Evolutionary conservation across 1,284 basidiomycete genomes (phyloP).

Genomic region (Cryptococcus sp.): DNA sequence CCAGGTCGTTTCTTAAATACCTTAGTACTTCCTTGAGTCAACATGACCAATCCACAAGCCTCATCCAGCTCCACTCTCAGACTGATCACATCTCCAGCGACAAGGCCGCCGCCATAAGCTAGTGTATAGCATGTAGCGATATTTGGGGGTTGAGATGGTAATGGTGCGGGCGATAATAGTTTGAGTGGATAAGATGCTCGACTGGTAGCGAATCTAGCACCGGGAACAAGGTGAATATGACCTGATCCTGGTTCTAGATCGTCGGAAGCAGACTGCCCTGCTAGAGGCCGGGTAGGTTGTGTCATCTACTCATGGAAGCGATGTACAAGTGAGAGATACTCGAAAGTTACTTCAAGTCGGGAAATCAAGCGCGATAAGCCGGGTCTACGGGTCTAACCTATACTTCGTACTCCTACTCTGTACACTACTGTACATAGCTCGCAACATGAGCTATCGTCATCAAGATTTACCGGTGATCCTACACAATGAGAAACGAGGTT

Average conservation of each 20-base stretch:
- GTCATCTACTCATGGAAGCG: no score
- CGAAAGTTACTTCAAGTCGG: no score
- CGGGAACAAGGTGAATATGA: slow-evolving; percentile 23
- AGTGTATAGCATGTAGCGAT: slow-evolving; percentile 73
- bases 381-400: no score
- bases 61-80: slow-evolving; percentile 61
- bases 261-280: no score
- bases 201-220: slow-evolving; percentile 66
- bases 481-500: slow-evolving; percentile 40
- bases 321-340: no score
- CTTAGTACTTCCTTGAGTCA: slow-evolving; percentile 79
- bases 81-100: slow-evolving; percentile 75
- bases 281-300: no score
- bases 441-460: neutral
- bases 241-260: slow-evolving; percentile 30
- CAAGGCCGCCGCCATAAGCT: slow-evolving; percentile 88
- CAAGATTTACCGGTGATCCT: slow-evolving; percentile 40
- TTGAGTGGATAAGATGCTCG: slow-evolving; percentile 86
- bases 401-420: no score
- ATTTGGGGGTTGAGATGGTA: slow-evolving; percentile 44
- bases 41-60: slow-evolving; percentile 32
- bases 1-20: slow-evolving; percentile 73
- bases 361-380: no score
- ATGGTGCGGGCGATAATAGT: slow-evolving; percentile 64
- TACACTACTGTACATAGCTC: neutral